phyloP scores from a whole-genome alignment of 2,329 filamentous ascomycete genomes.

The Dryadomyces quercivorus region DNA sequence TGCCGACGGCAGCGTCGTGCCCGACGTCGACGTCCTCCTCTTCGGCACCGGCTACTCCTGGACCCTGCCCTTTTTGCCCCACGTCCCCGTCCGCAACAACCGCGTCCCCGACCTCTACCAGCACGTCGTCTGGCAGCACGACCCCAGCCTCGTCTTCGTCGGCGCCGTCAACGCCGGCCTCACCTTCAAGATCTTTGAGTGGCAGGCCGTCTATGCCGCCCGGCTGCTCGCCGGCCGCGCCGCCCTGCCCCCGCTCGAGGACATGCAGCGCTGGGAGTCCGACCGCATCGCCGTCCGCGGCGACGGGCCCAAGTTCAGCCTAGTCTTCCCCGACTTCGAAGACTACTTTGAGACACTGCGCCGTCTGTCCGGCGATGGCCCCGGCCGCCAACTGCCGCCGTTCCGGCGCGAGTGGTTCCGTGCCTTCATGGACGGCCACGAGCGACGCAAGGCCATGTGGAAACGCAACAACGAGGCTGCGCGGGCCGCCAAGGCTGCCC shows the following conservation, averaged over 20 bases:
- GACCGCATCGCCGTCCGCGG: conserved; percentile 40
- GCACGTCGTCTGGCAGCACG: conserved; percentile 41
- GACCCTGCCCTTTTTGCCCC: conserved; percentile 48
- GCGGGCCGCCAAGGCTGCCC: not conserved
- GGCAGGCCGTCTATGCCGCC: conserved; percentile 52
- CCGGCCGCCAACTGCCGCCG: conserved; percentile 3
- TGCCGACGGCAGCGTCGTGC: conserved; percentile 37
- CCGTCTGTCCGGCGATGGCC: conserved; percentile 30
- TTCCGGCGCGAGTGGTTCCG: conserved; percentile 6
- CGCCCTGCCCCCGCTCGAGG: conserved; percentile 32
- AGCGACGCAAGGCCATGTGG: conserved; percentile 10
- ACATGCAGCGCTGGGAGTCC: conserved; percentile 43
- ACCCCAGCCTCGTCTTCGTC: conserved; percentile 44
- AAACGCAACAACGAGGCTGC: conserved; percentile 2
- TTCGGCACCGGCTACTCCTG: conserved; percentile 57
- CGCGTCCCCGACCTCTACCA: conserved; percentile 43
- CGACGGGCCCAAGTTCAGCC: conserved; percentile 42
- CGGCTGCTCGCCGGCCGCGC: conserved; percentile 43
- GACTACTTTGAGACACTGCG: conserved; percentile 50
- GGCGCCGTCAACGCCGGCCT: conserved; percentile 45
- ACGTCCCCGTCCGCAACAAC: conserved; percentile 38
- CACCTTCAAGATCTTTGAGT: conserved; percentile 59
- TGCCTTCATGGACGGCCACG: conserved; percentile 8
- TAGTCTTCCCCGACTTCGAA: conserved; percentile 50
- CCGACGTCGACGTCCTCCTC: conserved; percentile 48